Conservation (phyloP, 345 rosid genomes). For the Eucalyptus erythrocorys region DNA sequence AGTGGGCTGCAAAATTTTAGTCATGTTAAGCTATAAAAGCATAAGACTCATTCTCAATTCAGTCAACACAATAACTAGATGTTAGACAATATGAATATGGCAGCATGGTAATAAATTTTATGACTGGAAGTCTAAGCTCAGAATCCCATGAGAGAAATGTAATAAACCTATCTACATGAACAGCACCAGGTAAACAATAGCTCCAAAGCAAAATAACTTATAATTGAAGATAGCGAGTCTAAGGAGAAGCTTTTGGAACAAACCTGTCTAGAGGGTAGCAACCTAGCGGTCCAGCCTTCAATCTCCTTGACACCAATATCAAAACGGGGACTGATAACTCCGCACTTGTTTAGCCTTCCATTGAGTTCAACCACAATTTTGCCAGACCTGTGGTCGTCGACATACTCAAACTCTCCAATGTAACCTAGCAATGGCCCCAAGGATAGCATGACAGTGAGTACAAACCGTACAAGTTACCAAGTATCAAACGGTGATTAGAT, state of each 20-base stretch:
- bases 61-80: background rate
- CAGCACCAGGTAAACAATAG: background rate
- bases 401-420: conserved; percentile 40
- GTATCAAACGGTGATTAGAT: background rate
- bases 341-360: conserved; percentile 40
- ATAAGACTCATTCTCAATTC: background rate
- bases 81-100: background rate
- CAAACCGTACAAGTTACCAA: background rate
- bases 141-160: background rate
- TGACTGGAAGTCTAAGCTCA: background rate
- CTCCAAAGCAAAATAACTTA: background rate
- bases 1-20: background rate
- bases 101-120: background rate
- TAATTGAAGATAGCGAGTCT: background rate
- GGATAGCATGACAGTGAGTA: background rate
- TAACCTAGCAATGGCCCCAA: conserved; percentile 5
- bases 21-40: background rate
- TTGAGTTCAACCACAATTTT: conserved; percentile 38
- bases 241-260: background rate
- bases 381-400: conserved; percentile 40
- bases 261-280: conserved; percentile 46
- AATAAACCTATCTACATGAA: background rate
- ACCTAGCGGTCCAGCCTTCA: conserved; percentile 43
- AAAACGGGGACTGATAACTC: conserved; percentile 44
- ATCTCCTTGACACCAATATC: conserved; percentile 36